These are phyloP conservation scores for Pseudocercospora fuligena DNA, from an alignment of 2,329 filamentous ascomycete species.

Conservation along the genomic window DNA sequence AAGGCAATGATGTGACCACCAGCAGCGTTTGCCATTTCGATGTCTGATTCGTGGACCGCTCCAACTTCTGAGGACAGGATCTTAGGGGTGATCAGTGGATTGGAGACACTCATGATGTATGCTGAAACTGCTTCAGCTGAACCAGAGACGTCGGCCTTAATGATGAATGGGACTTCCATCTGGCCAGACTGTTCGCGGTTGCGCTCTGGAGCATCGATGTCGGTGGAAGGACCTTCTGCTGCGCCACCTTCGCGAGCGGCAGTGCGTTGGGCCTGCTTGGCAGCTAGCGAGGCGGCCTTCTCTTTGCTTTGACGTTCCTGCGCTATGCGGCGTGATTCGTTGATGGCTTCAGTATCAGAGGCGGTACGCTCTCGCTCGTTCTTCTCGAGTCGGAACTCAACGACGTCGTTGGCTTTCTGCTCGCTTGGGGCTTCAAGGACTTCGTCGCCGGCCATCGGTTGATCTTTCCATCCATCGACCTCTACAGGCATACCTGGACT, in stretches of 20 bases:
- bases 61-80: slow-evolving; percentile 81
- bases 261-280: slow-evolving; percentile 31
- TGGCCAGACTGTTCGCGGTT: slow-evolving; percentile 52
- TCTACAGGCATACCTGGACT: slow-evolving; percentile 89
- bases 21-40: slow-evolving; percentile 82
- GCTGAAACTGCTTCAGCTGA: slow-evolving; percentile 89
- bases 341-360: slow-evolving; percentile 76
- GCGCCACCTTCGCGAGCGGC: slow-evolving; percentile 23
- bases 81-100: slow-evolving; percentile 77
- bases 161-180: slow-evolving; percentile 73
- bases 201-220: slow-evolving; percentile 40
- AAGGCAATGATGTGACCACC: slow-evolving; percentile 82
- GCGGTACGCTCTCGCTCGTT: slow-evolving; percentile 69
- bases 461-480: slow-evolving; percentile 90
- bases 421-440: slow-evolving; percentile 83
- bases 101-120: slow-evolving; percentile 77
- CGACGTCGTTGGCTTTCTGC: slow-evolving; percentile 75
- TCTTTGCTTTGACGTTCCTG: slow-evolving; percentile 67
- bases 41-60: slow-evolving; percentile 79
- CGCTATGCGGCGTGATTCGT: slow-evolving; percentile 63
- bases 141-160: slow-evolving; percentile 92
- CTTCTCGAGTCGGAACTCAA: slow-evolving; percentile 75
- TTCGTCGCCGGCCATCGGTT: slow-evolving; percentile 83
- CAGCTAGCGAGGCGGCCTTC: slow-evolving; percentile 50
- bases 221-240: slow-evolving; percentile 39